A percentile compares a stretch with the other conserved stretches of the same genome.
phyloP scores from a whole-genome alignment of 148 eudicot species.

The Silene conica region DNA sequence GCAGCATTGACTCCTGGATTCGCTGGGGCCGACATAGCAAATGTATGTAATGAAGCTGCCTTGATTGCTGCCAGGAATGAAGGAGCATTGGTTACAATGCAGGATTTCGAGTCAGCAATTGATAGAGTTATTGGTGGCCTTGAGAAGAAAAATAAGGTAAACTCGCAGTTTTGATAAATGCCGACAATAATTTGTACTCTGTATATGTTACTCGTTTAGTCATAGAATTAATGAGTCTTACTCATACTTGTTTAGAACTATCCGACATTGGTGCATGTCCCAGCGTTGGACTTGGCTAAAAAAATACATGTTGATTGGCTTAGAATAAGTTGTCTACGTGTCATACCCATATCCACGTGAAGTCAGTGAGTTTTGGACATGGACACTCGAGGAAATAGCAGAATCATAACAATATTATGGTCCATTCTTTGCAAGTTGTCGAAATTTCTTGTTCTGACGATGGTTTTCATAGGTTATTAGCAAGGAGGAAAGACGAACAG shows the following conservation, averaged over 20 bases:
- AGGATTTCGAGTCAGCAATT: constrained; percentile 79
- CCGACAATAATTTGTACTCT: background rate
- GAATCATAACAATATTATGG: background rate
- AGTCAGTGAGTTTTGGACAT: too few relatives aligned
- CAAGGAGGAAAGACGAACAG: constrained; percentile 74
- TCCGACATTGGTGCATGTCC: too few relatives aligned
- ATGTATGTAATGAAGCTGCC: constrained; percentile 91
- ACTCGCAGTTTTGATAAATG: background rate
- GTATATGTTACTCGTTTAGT: too few relatives aligned
- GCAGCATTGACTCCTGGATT: constrained; percentile 93
- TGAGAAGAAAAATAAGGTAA: constrained; percentile 83
- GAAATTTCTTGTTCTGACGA: background rate
- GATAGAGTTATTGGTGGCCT: constrained; percentile 91
- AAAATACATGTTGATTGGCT: too few relatives aligned
- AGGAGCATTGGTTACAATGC: constrained; percentile 44
- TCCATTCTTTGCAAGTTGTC: background rate
- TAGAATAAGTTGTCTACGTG: too few relatives aligned
- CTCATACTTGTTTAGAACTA: too few relatives aligned
- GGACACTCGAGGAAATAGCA: too few relatives aligned
- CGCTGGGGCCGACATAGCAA: constrained; percentile 95
- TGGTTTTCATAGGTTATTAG: constrained; percentile 60
- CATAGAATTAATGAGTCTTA: too few relatives aligned
- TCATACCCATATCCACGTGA: too few relatives aligned
- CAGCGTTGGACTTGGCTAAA: too few relatives aligned
- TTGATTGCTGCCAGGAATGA: constrained; percentile 77